Base-by-base conservation (phyloP, 371 early-diverging fungal species). In the Zychaea mexicana region DNA sequence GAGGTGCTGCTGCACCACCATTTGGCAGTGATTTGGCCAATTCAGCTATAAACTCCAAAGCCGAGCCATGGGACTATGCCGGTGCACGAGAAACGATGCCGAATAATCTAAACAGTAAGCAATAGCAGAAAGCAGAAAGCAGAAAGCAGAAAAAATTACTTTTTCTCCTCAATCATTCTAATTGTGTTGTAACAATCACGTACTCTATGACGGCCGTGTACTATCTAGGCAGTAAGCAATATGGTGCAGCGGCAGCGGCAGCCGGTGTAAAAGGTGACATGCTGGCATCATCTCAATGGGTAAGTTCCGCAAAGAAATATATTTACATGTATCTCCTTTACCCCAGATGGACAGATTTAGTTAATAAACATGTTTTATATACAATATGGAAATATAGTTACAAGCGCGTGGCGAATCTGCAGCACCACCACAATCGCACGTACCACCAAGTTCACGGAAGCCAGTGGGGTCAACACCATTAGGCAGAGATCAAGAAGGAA, bases 31-130 rank as follows among this genome's bases (percentile, higher is more conserved):
- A 69, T 42, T 60, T 77, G 64, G 52, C 67, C 24, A 61, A 62
- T 49, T 42, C 31, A 28, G 47, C 39, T 4, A 33, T 52, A 39
- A 70, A 71, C 45, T 67, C 72, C 45, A 73, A 74, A 60, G 71
- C 74, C 31, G 78, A 78, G 56, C 73, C 74, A 32, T 76, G 79
- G 72, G 74, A 77, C 38, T 77, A 77, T 69, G 60, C 72, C 33
- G 69, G 64, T 59, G 59, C 69, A 64, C 61, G 77, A 62, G 72
- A 77, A 28, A 61, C 42, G 9, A 59, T 65, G 36, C 56, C 60
- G 36, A 49, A 33, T 13, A 36, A 19, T 30, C 52, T 61, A 31
- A 61, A 61, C 22, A 52, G 64, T 57, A 61, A 61, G 27, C 42
- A 24, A 36, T 42, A 17, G 26, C 26, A 27, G 0, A 58, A 1